Percentiles rank a stretch among this genome's conserved stretches.
These are phyloP conservation scores for Geotrichum citri-aurantii DNA, from an alignment of 1,139 yeast genomes.

Conservation along the genomic window DNA sequence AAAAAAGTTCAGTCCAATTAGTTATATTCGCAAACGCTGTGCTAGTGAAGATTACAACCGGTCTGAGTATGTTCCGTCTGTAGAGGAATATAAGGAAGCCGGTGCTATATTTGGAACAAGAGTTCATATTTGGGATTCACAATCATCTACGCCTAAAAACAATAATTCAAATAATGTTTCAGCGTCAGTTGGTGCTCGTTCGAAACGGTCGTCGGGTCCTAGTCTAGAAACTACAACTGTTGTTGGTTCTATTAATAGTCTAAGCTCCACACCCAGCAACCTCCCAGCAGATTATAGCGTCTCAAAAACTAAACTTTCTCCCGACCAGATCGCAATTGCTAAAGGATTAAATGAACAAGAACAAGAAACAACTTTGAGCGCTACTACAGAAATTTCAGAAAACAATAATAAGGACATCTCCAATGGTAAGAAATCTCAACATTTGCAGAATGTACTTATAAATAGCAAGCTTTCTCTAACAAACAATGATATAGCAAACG, in stretches of 20 bases:
- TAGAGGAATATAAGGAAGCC: conserved; percentile 27
- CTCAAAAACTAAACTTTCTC: neutral
- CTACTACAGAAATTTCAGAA: neutral
- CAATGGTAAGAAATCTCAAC: neutral
- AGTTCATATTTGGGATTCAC: conserved; percentile 34
- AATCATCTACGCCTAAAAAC: neutral
- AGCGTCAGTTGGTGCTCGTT: neutral
- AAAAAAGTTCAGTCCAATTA: conserved; percentile 28
- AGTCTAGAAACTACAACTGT: neutral
- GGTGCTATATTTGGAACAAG: conserved; percentile 35
- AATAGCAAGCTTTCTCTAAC: neutral
- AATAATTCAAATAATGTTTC: neutral
- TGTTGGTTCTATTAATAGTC: neutral
- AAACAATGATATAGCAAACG: neutral
- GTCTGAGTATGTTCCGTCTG: conserved; percentile 12
- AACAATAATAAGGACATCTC: neutral
- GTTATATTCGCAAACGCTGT: conserved; percentile 20
- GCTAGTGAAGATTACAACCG: conserved; percentile 5
- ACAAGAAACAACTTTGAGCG: neutral
- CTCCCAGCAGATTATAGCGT: neutral
- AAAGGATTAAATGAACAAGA: neutral
- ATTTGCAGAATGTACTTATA: neutral
- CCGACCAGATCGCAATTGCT: neutral
- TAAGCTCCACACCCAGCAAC: neutral
- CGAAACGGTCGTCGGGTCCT: neutral